phyloP scores from a whole-genome alignment of 164 flowering plant species.

The Sedum album region DNA sequence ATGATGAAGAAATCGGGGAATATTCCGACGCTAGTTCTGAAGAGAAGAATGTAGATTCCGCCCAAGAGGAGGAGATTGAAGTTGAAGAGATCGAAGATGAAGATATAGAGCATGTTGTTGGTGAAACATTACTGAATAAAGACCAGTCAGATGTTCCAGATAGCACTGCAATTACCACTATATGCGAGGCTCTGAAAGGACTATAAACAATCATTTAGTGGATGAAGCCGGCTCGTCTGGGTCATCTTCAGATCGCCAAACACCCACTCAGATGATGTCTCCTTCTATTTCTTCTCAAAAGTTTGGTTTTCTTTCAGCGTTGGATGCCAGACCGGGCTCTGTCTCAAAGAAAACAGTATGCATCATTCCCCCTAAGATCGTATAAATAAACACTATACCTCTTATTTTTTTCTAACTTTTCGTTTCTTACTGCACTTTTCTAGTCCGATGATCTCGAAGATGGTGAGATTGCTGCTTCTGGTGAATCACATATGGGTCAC shows the following conservation, averaged over 20 bases:
- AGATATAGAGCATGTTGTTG: conserved; percentile 53
- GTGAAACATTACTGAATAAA: conserved; percentile 26
- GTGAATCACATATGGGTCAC: conserved; percentile 75
- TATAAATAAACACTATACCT: conserved; percentile 4
- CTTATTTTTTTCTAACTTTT: conserved; percentile 22
- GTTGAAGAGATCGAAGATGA: conserved; percentile 80
- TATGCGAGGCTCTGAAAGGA: conserved; percentile 27
- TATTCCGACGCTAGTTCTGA: conserved; percentile 86
- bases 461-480: conserved; percentile 93
- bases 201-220: conserved; percentile 30
- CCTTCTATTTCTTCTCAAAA: conserved; percentile 74
- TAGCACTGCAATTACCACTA: conserved; percentile 38
- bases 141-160: conserved; percentile 57
- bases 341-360: conserved; percentile 64
- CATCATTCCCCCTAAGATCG: conserved; percentile 1
- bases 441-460: conserved; percentile 93
- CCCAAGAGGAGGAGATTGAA: conserved; percentile 81
- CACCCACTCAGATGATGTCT: conserved; percentile 39
- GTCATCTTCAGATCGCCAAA: conserved; percentile 67
- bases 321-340: conserved; percentile 79
- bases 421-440: conserved; percentile 10
- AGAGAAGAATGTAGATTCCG: conserved; percentile 54
- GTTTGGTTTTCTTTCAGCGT: conserved; percentile 92
- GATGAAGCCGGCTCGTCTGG: conserved; percentile 86
- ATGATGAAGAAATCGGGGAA: conserved; percentile 70